These are phyloP conservation scores for Plenodomus lindquistii DNA, from an alignment of 2,329 filamentous ascomycete genomes.

Conservation along the genomic window DNA sequence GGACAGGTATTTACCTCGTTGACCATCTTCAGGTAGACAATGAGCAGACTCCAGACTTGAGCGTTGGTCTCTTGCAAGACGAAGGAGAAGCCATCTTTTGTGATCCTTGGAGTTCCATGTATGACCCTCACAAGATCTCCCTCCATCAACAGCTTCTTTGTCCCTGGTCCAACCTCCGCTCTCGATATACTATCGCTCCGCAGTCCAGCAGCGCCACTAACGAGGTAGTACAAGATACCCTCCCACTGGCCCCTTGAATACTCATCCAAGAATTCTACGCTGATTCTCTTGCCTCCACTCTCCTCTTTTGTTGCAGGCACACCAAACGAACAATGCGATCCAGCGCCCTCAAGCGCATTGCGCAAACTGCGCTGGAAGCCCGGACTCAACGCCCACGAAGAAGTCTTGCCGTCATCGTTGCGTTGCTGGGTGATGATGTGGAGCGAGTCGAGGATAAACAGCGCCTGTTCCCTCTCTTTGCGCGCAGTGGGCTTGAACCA, in stretches of 20 bases:
- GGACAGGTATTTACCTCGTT: constrained; percentile 54
- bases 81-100: constrained; percentile 91
- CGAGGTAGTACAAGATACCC: constrained; percentile 92
- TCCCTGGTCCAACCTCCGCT: constrained; percentile 59
- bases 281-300: constrained; percentile 66
- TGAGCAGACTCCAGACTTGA: constrained; percentile 93
- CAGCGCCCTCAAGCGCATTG: constrained; percentile 84
- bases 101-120: constrained; percentile 70
- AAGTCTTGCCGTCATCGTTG: constrained; percentile 61
- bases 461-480: constrained; percentile 80
- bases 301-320: constrained; percentile 71
- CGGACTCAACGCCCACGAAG: constrained; percentile 73
- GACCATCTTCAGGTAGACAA: constrained; percentile 88
- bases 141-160: constrained; percentile 79
- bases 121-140: constrained; percentile 76
- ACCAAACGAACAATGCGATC: constrained; percentile 85
- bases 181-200: constrained; percentile 47
- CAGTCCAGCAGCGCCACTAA: constrained; percentile 67
- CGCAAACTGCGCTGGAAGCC: constrained; percentile 85
- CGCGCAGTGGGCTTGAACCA: constrained; percentile 77
- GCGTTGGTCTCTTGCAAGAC: constrained; percentile 93
- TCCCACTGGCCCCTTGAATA: constrained; percentile 93
- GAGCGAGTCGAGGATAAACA: constrained; percentile 80
- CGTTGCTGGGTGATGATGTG: constrained; percentile 73
- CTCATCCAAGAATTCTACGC: constrained; percentile 74